A percentile compares a stretch with the other conserved stretches of the same genome.
phyloP scores from a whole-genome alignment of 2,329 filamentous ascomycete species.

The Pseudogymnoascus sp. region DNA sequence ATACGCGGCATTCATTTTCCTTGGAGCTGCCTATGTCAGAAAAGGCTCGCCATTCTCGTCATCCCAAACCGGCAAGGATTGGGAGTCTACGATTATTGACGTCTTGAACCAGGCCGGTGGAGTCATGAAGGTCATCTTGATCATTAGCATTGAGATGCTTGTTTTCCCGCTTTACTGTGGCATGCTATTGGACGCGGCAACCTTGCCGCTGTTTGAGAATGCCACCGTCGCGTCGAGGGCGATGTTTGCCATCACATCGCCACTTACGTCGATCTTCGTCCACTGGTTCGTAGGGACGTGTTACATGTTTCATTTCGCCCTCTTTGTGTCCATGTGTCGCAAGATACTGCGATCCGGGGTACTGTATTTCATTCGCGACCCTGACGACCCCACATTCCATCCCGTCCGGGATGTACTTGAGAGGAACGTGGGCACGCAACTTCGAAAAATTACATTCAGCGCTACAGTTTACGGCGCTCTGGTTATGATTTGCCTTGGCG shows the following conservation, averaged over 20 bases:
- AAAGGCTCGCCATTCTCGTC: conserved; percentile 60
- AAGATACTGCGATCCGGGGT: conserved; percentile 96
- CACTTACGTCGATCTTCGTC: conserved; percentile 86
- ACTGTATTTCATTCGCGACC: conserved; percentile 94
- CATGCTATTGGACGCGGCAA: conserved; percentile 75
- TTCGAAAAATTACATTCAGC: conserved; percentile 93
- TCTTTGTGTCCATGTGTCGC: conserved; percentile 98
- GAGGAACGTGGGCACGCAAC: conserved; percentile 80
- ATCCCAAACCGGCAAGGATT: conserved; percentile 45
- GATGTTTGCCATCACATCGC: conserved; percentile 67
- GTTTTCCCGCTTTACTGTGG: conserved; percentile 95
- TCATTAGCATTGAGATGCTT: conserved; percentile 99
- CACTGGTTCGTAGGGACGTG: conserved; percentile 99
- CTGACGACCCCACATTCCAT: conserved; percentile 96
- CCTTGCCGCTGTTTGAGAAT: conserved; percentile 80
- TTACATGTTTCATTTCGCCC: conserved; percentile 99
- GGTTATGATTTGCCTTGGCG: conserved; percentile 86
- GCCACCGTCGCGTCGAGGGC: conserved; percentile 70
- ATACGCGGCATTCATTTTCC: conserved; percentile 65
- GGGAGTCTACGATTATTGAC: conserved; percentile 74
- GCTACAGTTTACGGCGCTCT: conserved; percentile 90
- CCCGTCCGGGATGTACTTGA: conserved; percentile 95
- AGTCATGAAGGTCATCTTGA: conserved; percentile 94
- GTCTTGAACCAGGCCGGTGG: conserved; percentile 86
- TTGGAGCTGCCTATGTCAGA: conserved; percentile 72